Conservation (phyloP, 2,329 filamentous ascomycete genomes). For the Sporothrix humicola region DNA sequence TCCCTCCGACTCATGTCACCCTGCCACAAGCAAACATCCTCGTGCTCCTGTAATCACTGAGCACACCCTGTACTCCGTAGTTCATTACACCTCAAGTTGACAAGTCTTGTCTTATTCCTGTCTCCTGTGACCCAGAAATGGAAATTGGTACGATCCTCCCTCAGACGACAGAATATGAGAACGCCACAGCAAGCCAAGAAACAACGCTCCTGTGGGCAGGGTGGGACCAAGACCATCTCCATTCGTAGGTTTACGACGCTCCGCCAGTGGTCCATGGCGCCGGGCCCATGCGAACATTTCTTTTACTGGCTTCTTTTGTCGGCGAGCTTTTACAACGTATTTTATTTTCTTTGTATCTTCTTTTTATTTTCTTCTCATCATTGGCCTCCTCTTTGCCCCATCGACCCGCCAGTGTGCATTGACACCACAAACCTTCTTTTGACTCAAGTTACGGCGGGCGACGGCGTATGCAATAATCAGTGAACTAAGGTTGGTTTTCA, state of each 20-base stretch:
- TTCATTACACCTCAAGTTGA: background rate
- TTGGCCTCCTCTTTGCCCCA: background rate
- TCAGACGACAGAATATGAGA: too few relatives aligned
- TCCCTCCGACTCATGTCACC: background rate
- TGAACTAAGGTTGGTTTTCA: background rate
- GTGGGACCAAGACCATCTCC: background rate
- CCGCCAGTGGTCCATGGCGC: background rate
- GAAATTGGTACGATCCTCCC: conserved; percentile 7
- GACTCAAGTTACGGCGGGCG: background rate
- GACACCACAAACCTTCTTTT: background rate
- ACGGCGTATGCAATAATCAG: background rate
- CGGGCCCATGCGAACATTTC: background rate
- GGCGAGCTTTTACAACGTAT: background rate
- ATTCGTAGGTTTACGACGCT: background rate
- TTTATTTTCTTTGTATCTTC: background rate
- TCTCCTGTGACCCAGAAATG: background rate
- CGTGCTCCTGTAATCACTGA: background rate
- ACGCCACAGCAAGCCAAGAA: background rate
- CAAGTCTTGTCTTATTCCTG: too few relatives aligned
- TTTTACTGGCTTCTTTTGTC: background rate
- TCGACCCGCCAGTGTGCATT: background rate
- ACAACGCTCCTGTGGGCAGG: background rate
- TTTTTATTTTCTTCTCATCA: background rate
- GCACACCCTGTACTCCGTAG: background rate
- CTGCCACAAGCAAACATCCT: background rate